phyloP scores from a whole-genome alignment of 164 flowering plant species.

The grape (Vitis vinifera) region DNA sequence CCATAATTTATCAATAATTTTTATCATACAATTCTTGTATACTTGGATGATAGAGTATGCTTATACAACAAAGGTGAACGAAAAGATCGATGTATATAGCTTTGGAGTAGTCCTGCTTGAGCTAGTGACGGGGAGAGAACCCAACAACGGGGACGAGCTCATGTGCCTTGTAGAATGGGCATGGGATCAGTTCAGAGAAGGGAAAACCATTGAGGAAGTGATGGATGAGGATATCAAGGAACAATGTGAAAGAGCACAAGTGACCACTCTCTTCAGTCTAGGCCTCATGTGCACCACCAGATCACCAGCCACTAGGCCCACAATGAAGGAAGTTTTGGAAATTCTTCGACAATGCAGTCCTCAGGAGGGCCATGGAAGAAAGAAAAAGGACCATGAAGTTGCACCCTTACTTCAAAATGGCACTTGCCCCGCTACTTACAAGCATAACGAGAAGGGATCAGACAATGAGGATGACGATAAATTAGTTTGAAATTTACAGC shows the following conservation, averaged over 20 bases:
- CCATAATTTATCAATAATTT: too few species aligned
- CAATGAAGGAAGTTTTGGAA: slow-evolving; percentile 77
- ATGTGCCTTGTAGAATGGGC: slow-evolving; percentile 75
- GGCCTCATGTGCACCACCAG: slow-evolving; percentile 73
- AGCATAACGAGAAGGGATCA: slow-evolving; percentile 18
- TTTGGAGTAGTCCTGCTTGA: slow-evolving; percentile 91
- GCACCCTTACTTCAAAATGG: slow-evolving; percentile 44
- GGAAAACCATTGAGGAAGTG: slow-evolving; percentile 34
- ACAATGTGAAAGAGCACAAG: slow-evolving; percentile 41
- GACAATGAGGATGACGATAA: slow-evolving; percentile 19
- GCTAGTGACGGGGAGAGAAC: slow-evolving; percentile 69
- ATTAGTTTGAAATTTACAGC: not conserved
- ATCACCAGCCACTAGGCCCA: slow-evolving; percentile 58
- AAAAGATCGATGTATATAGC: slow-evolving; percentile 82
- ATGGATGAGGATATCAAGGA: slow-evolving; percentile 56
- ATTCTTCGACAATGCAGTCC: slow-evolving; percentile 39
- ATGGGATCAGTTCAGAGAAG: slow-evolving; percentile 48
- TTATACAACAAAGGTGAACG: slow-evolving; percentile 59
- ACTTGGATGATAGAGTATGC: slow-evolving; percentile 66
- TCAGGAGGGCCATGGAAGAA: slow-evolving; percentile 8
- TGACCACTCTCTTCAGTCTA: slow-evolving; percentile 54
- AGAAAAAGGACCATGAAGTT: slow-evolving; percentile 32
- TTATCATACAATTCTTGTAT: not conserved
- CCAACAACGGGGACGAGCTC: slow-evolving; percentile 51
- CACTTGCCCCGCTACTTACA: slow-evolving; percentile 26